phyloP scores from a whole-genome alignment of 257 asterid genomes.

The Verbena officinalis region DNA sequence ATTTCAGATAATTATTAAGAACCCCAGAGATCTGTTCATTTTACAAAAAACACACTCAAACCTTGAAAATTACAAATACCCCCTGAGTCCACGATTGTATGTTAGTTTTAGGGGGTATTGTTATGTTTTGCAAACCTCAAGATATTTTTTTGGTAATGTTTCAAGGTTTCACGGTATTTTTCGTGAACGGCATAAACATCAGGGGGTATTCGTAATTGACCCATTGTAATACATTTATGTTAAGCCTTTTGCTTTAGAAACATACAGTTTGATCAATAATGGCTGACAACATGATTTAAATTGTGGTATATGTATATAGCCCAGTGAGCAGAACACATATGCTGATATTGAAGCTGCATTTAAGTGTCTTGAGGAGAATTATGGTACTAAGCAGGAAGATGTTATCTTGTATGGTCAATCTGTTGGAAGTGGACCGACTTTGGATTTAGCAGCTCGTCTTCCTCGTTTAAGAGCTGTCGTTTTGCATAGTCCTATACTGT shows the following conservation, averaged over 20 bases:
- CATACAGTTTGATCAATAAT: background rate
- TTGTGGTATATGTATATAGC: slow-evolving; percentile 37
- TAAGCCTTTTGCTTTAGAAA: background rate
- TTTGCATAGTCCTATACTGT: slow-evolving; percentile 64
- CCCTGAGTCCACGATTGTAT: too few relatives aligned
- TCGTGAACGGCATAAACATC: too few relatives aligned
- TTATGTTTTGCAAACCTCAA: too few relatives aligned
- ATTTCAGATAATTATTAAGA: too few relatives aligned
- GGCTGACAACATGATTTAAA: slow-evolving; percentile 6
- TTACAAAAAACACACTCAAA: too few relatives aligned
- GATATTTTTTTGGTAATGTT: too few relatives aligned
- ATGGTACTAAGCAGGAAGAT: slow-evolving; percentile 65
- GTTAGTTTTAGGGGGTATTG: too few relatives aligned
- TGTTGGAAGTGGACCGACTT: slow-evolving; percentile 69
- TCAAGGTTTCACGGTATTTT: too few relatives aligned
- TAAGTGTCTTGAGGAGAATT: slow-evolving; percentile 67
- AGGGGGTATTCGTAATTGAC: too few relatives aligned
- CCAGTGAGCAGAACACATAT: slow-evolving; percentile 70
- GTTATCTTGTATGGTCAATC: slow-evolving; percentile 65
- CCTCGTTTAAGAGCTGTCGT: slow-evolving; percentile 59
- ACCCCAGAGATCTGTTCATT: too few relatives aligned
- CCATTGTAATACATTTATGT: too few relatives aligned
- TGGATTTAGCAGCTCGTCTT: slow-evolving; percentile 58
- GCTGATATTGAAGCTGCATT: slow-evolving; percentile 69
- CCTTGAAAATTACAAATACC: too few relatives aligned